Evolutionary conservation across 2,329 filamentous ascomycete genomes (phyloP).

Genomic region (Talaromyces sp.): DNA sequence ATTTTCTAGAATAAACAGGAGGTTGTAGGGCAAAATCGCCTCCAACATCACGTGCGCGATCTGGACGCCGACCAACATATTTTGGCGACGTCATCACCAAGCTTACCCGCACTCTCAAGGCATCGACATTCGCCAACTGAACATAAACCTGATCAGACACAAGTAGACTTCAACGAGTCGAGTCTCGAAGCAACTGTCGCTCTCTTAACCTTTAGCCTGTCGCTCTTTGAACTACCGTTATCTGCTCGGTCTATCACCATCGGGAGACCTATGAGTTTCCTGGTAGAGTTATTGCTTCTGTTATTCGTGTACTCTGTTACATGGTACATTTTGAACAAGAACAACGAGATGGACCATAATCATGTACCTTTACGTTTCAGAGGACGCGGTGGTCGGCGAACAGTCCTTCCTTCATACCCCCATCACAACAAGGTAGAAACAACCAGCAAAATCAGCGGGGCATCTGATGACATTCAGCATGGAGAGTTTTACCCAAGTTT

Average conservation of each 20-base stretch:
- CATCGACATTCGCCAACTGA: neutral
- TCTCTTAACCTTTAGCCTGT: neutral
- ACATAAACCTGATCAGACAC: neutral
- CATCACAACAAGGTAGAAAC: slow-evolving; percentile 9
- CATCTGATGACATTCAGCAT: neutral
- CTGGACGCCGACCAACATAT: neutral
- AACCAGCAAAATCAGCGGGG: slow-evolving; percentile 15
- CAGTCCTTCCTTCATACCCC: slow-evolving; percentile 14
- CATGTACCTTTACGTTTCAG: neutral
- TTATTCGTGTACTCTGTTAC: neutral
- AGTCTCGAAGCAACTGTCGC: neutral
- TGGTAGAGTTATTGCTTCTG: neutral
- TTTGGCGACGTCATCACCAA: slow-evolving; percentile 12
- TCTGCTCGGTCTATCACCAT: neutral
- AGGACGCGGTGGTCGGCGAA: slow-evolving; percentile 3
- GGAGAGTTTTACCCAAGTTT: slow-evolving; percentile 30
- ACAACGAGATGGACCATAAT: neutral
- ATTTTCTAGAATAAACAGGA: neutral
- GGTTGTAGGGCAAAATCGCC: neutral
- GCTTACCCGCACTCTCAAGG: slow-evolving; percentile 3
- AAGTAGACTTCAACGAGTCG: neutral
- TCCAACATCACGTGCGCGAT: neutral
- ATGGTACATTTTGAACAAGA: slow-evolving; percentile 4
- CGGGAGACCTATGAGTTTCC: neutral
- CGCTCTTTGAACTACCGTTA: neutral